Percentiles rank a stretch among this genome's conserved stretches.
Evolutionary conservation across 2,329 filamentous ascomycete species (phyloP).

Genomic region (Penicillium sp.): DNA sequence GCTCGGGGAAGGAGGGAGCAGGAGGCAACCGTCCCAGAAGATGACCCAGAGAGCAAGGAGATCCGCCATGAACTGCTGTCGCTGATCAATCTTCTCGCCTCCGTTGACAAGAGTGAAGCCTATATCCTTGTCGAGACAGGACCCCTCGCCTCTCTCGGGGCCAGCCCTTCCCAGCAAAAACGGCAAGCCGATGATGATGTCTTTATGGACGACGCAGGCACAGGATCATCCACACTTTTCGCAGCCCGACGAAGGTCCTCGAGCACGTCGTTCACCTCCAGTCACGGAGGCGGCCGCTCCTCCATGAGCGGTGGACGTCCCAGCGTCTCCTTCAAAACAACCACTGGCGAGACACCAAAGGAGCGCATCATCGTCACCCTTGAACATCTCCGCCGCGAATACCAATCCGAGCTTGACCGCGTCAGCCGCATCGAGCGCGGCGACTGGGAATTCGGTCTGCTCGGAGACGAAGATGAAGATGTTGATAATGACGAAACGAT

Average conservation of each 20-base stretch:
- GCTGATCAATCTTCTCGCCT: constrained; percentile 87
- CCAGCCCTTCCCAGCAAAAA: constrained; percentile 39
- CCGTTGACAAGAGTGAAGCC: constrained; percentile 71
- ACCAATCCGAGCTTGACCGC: constrained; percentile 82
- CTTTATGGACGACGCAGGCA: constrained; percentile 36
- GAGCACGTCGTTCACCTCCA: constrained; percentile 17
- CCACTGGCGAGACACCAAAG: constrained; percentile 23
- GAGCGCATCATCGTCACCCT: constrained; percentile 78
- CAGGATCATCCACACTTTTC: constrained; percentile 14
- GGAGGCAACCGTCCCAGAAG: constrained; percentile 29
- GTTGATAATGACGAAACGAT: constrained; percentile 36
- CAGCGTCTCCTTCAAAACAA: constrained; percentile 13
- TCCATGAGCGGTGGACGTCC: constrained; percentile 12
- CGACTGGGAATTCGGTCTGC: constrained; percentile 67
- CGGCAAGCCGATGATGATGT: constrained; percentile 41
- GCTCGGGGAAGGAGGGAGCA: constrained; percentile 30
- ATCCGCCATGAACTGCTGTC: constrained; percentile 69
- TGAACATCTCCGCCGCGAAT: constrained; percentile 79
- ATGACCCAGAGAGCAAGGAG: constrained; percentile 49
- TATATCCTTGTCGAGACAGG: constrained; percentile 59
- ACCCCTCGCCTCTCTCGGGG: constrained; percentile 10
- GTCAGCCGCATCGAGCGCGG: constrained; percentile 83
- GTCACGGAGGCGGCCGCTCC: constrained; percentile 20
- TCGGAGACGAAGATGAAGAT: constrained; percentile 22
- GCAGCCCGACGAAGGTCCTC: constrained; percentile 17